Percentiles rank a stretch among this genome's conserved stretches.
phyloP scores from a whole-genome alignment of 331 rosid species.

The Acacia pycnantha region DNA sequence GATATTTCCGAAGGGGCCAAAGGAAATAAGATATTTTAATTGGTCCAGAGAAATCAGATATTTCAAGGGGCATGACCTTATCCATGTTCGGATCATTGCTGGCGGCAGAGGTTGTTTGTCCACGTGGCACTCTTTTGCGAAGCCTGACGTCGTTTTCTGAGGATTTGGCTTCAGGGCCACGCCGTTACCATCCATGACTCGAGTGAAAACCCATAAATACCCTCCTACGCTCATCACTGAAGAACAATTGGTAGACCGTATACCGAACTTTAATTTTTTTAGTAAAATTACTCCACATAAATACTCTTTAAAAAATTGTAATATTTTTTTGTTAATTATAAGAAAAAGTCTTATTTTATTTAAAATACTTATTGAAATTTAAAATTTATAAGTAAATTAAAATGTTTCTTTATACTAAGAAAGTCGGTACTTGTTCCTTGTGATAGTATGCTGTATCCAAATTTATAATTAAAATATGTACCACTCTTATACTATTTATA shows the following conservation, averaged over 20 bases:
- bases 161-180: not conserved
- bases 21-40: not conserved
- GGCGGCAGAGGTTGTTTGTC: not conserved
- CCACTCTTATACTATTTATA: too few relatives aligned
- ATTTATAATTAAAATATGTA: too few relatives aligned
- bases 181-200: not conserved
- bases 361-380: too few relatives aligned
- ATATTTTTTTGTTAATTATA: too few relatives aligned
- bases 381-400: too few relatives aligned
- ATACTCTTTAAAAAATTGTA: not conserved
- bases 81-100: conserved; percentile 23
- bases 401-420: too few relatives aligned
- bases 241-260: not conserved
- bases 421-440: too few relatives aligned
- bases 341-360: too few relatives aligned
- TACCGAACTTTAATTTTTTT: not conserved
- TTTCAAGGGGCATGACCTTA: conserved; percentile 18
- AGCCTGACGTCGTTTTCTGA: conserved; percentile 15
- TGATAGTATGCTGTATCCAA: too few relatives aligned
- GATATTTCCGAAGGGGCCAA: not conserved
- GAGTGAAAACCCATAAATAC: conserved; percentile 23
- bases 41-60: not conserved
- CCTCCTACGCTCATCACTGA: not conserved
- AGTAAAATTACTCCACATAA: not conserved
- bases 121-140: conserved; percentile 45